Evolutionary conservation across 1,284 basidiomycete species (phyloP).

Genomic region (Heterobasidion irregulare): DNA sequence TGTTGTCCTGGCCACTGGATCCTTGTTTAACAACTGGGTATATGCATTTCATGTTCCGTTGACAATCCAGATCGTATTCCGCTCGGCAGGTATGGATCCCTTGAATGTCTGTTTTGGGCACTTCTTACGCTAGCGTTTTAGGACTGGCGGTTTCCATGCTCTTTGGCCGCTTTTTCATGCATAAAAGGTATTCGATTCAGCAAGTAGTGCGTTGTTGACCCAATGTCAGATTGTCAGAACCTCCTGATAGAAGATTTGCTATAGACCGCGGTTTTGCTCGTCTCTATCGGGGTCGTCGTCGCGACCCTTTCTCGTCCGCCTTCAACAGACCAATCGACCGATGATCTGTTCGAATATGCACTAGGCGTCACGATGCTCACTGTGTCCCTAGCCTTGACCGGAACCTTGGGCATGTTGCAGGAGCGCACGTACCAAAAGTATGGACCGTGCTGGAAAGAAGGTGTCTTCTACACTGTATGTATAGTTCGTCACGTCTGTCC

Average conservation of each 20-base stretch:
- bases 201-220: slow-evolving; percentile 49
- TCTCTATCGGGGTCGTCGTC: slow-evolving; percentile 69
- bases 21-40: slow-evolving; percentile 79
- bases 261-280: slow-evolving; percentile 61
- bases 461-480: slow-evolving; percentile 75
- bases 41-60: slow-evolving; percentile 77
- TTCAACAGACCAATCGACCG: slow-evolving; percentile 13
- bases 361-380: slow-evolving; percentile 69
- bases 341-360: slow-evolving; percentile 43
- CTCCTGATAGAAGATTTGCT: not conserved
- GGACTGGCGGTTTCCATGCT: slow-evolving; percentile 66
- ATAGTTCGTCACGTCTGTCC: not conserved
- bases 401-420: slow-evolving; percentile 72
- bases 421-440: slow-evolving; percentile 71
- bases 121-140: slow-evolving; percentile 13
- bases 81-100: slow-evolving; percentile 63
- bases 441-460: slow-evolving; percentile 79
- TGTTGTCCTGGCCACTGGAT: slow-evolving; percentile 59
- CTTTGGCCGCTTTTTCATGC: slow-evolving; percentile 48
- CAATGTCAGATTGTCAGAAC: not conserved
- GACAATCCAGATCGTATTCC: slow-evolving; percentile 82
- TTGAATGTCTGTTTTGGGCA: not conserved
- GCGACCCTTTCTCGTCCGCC: slow-evolving; percentile 66
- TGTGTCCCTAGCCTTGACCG: slow-evolving; percentile 66
- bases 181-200: slow-evolving; percentile 47